Conservation (phyloP, 305 asterid species). For the Rubia peregrina region DNA sequence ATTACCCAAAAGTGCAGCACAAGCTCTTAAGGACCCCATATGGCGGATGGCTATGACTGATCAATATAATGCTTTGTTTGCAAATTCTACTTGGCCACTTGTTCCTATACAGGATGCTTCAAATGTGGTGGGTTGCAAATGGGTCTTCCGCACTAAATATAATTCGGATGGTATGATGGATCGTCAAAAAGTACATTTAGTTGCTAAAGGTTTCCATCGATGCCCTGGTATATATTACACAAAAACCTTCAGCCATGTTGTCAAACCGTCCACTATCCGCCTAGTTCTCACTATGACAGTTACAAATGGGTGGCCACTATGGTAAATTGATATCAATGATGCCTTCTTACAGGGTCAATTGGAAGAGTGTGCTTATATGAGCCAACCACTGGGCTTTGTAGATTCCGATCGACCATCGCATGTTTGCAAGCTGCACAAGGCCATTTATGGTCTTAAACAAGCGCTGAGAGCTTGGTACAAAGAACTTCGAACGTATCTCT, state of each 20-base stretch:
- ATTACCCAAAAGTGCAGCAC: no score
- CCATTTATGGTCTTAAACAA: background rate
- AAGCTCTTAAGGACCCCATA: no score
- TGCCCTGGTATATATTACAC: background rate
- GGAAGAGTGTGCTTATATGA: background rate
- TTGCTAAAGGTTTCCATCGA: background rate
- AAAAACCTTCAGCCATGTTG: background rate
- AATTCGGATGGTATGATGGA: background rate
- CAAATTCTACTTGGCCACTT: no score
- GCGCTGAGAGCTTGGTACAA: background rate
- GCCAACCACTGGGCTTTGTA: background rate
- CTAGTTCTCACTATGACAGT: background rate
- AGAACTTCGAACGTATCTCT: no score
- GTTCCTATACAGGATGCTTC: no score
- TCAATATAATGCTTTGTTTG: no score
- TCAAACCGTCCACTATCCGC: background rate
- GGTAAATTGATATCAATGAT: background rate
- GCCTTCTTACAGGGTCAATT: background rate
- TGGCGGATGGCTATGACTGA: no score
- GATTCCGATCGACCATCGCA: background rate
- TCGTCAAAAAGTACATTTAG: background rate
- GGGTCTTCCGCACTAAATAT: background rate
- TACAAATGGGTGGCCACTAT: background rate
- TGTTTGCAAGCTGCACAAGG: background rate
- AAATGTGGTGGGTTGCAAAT: background rate